Evolutionary conservation across 345 rosid genomes (phyloP), one percentile per base, ranked within the genome.

Genomic region (Turritis glabra): DNA sequence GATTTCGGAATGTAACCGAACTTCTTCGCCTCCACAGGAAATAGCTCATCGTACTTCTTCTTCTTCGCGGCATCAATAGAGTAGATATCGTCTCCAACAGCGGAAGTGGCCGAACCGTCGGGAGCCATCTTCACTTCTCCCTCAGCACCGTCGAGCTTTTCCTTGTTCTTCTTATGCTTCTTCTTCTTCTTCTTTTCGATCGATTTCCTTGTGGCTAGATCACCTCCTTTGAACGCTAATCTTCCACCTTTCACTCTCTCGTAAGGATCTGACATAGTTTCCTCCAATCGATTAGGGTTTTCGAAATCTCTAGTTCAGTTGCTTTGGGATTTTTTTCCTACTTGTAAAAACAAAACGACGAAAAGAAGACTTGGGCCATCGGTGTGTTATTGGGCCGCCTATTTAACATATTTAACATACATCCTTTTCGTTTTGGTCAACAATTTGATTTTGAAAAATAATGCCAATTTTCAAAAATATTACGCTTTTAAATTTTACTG

Each of bases 41-140:
- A 93, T 8, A 93, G 81, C 80, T 90, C 83, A 60, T 89, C 93
- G 85, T 93, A 93, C 80, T 93, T 88, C 86, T 69, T 82, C 78
- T 80, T 79, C 84, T 86, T 90, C 50, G 97, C 96, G 0, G 98
- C 97, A 79, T 93, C 98, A 57, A 93, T 93, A 0, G 91, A 85
- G 86, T 86, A 91, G 2, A 80, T 73, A n/a, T 83, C 82, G 5
- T 83, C 81, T 19, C 60, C 82, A 2, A 17, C 84, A 1, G 30
- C 0, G 15, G 55, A 73, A 18, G 51, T 46, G 12, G 57, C 44
- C 19, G 63, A 72, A 13, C 38, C 84, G 71, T 17, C 70, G 61
- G 69, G 58, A 57, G 82, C 64, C 35, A 76, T 50, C 5, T 44
- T 64, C 15, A 7, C 75, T 15, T 65, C 77, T 14, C 65, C 83